Percentiles rank a stretch among this genome's conserved stretches.
Conservation (phyloP, 2,329 filamentous ascomycete species). For the Penicillium sclerotigenum region DNA sequence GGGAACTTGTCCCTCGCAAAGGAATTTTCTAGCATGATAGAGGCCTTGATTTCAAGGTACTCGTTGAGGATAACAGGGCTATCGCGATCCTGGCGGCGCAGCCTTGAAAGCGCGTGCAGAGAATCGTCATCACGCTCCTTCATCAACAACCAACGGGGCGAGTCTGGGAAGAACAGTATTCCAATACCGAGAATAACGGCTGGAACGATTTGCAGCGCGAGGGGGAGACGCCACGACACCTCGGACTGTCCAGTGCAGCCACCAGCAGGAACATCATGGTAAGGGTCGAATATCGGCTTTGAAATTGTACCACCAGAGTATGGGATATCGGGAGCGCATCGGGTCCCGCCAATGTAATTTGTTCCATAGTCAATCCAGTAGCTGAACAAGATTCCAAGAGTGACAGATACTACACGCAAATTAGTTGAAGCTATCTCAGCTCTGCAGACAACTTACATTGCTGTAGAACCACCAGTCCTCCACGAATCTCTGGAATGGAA, state of each 20-base stretch:
- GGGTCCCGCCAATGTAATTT: slow-evolving; percentile 44
- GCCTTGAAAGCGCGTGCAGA: slow-evolving; percentile 45
- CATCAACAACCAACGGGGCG: slow-evolving; percentile 54
- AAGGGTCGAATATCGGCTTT: slow-evolving; percentile 40
- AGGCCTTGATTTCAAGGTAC: slow-evolving; percentile 50
- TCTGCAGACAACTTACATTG: slow-evolving; percentile 28
- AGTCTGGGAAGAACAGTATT: slow-evolving; percentile 54
- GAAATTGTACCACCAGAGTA: slow-evolving; percentile 46
- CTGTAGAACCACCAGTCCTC: slow-evolving; percentile 39
- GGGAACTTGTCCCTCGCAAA: slow-evolving; percentile 33
- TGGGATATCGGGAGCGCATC: slow-evolving; percentile 49
- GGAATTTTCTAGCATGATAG: slow-evolving; percentile 36
- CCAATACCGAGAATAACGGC: slow-evolving; percentile 40
- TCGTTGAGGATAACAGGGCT: slow-evolving; percentile 51
- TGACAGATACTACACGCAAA: slow-evolving; percentile 44
- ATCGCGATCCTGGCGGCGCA: slow-evolving; percentile 47
- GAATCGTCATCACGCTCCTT: slow-evolving; percentile 51
- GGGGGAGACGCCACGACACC: slow-evolving; percentile 48
- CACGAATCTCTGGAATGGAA: slow-evolving; percentile 38
- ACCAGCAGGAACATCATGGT: slow-evolving; percentile 45
- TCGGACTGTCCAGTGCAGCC: slow-evolving; percentile 50
- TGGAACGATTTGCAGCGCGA: slow-evolving; percentile 47
- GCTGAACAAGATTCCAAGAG: slow-evolving; percentile 38
- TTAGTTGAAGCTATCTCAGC: not conserved
- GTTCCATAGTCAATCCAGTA: slow-evolving; percentile 47